Percentiles rank a stretch among this genome's conserved stretches.
Conservation (phyloP, 768 basidiomycete species). For the Psilocybe azurescens region DNA sequence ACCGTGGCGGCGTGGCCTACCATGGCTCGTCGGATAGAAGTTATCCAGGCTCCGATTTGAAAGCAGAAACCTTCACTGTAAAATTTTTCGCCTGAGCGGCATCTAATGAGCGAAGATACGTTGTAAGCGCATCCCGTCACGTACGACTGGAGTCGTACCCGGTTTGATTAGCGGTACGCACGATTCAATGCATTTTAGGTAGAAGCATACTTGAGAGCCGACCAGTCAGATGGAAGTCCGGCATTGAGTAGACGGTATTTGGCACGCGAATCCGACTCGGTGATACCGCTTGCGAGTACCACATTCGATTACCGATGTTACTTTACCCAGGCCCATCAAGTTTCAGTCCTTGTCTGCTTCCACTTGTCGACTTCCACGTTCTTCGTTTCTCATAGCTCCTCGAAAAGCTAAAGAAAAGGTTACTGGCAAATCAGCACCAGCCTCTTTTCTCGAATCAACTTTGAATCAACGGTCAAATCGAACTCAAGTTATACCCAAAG, state of each 20-base stretch:
- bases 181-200: no score
- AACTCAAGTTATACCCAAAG: not conserved
- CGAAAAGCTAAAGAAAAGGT: not conserved
- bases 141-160: no score
- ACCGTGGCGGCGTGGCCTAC: no score
- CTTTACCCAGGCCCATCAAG: constrained; percentile 12
- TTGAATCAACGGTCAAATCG: not conserved
- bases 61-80: no score
- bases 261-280: not conserved
- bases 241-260: not conserved
- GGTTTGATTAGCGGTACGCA: no score
- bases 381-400: constrained; percentile 1
- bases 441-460: not conserved
- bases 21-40: no score
- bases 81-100: no score
- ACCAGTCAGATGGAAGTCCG: not conserved
- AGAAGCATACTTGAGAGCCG: no score
- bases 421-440: not conserved
- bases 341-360: not conserved
- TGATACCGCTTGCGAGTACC: not conserved
- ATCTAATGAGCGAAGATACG: no score
- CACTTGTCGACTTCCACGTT: constrained; percentile 15
- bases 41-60: no score
- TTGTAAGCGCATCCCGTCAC: no score
- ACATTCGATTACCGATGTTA: constrained; percentile 6